phyloP scores from a whole-genome alignment of 106 monocot species.

The Narthecium ossifragum region DNA sequence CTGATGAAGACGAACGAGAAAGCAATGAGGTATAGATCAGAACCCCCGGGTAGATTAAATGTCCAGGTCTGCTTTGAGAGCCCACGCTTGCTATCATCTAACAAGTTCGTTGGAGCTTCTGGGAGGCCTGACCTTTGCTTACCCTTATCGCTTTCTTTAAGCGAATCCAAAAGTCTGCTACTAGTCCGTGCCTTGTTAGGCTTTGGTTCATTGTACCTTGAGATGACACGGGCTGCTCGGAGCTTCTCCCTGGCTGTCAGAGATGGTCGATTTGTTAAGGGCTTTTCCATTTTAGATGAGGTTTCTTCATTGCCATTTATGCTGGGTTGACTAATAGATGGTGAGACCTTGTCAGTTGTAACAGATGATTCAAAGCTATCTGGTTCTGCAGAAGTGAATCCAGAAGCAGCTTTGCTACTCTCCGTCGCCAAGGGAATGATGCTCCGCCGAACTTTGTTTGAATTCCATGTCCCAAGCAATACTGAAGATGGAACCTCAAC shows the following conservation, averaged over 20 bases:
- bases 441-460: constrained; percentile 2
- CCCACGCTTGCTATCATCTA: constrained; percentile 77
- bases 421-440: constrained; percentile 21
- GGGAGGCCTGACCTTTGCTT: constrained; percentile 66
- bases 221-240: constrained; percentile 70
- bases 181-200: constrained; percentile 33
- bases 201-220: constrained; percentile 51
- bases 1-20: constrained; percentile 76
- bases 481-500: background rate
- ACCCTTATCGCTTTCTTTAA: constrained; percentile 42
- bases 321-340: constrained; percentile 10
- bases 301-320: constrained; percentile 8
- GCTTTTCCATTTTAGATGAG: background rate
- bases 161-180: constrained; percentile 60
- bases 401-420: constrained; percentile 13
- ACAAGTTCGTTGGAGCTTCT: constrained; percentile 67
- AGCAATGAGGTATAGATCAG: constrained; percentile 46
- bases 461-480: background rate
- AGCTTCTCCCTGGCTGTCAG: constrained; percentile 79
- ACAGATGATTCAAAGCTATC: background rate
- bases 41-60: constrained; percentile 48
- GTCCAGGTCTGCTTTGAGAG: constrained; percentile 44
- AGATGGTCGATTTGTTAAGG: constrained; percentile 28
- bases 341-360: constrained; percentile 5
- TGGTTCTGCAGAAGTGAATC: constrained; percentile 17